Evolutionary conservation across 192 early-diverging fungal species (phyloP), one percentile per base, ranked within the genome.

Genomic region (Coemansia brasiliensis): DNA sequence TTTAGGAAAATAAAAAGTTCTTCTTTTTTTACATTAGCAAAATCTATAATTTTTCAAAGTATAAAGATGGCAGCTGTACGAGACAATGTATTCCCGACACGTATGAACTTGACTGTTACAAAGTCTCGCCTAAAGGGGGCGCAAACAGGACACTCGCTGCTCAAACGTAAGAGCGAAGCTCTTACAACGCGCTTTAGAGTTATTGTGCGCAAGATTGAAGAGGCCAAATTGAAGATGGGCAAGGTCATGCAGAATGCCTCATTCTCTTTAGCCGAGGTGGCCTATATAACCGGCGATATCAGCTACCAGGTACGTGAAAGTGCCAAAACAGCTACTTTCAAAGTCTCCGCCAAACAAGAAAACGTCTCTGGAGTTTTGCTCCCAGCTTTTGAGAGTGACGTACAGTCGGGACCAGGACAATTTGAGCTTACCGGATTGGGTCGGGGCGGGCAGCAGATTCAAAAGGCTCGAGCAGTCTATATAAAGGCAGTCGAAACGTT

Each of bases 391-490:
- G 96, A 99, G 45, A 70, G 54, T 1, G 57, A 61, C 20, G 38
- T 87, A 65, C 85, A 88, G 55, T 68, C 86, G 15, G 92, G 95
- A 22, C 92, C 93, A n/a, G 81, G 86, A 52, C 96, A 97, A 79
- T 95, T 96, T 80, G 97, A 99, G 69, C 84, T 97, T 43, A 96
- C 97, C n/a, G 97, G 97, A 55, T 80, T 99, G 63, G 97, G 97
- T 7, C 88, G 96, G 22, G 97, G 97, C 57, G 97, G 97, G 13
- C 94, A 97, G 83, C 94, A 98, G 73, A 84, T 99, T 32, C 91
- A 95, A 67, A 92, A 90, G 65, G 90, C 92, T 51, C 92, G 94
- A 43, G 91, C 94, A 12, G 94, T 92, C 15, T 99, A 99, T 82
- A 86, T 85, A 55, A 93, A 92, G 73, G 93, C 96, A 12, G 91